phyloP scores from a whole-genome alignment of 1,284 basidiomycete species.

The Taiwanofungus camphoratus region DNA sequence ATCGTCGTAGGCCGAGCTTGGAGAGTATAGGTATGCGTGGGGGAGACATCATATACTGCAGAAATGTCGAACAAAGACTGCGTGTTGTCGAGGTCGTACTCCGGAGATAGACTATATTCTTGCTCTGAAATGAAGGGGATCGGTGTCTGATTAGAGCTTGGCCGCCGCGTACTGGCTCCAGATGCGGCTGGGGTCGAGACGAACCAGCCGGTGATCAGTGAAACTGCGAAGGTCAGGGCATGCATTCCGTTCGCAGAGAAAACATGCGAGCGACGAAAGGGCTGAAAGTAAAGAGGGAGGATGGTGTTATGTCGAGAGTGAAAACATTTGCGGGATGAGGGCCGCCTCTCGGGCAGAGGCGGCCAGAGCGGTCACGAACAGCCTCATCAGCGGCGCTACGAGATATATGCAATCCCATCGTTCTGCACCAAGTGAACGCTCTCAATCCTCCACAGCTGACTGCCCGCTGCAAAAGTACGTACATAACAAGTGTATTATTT shows the following conservation, averaged over 20 bases:
- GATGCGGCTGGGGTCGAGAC: background rate
- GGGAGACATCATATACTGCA: slow-evolving; percentile 2
- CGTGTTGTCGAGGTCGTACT: background rate
- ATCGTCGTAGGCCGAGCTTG: slow-evolving; percentile 51
- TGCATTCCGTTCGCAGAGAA: background rate
- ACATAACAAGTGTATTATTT: background rate
- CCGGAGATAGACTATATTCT: slow-evolving; percentile 6
- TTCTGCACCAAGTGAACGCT: no score
- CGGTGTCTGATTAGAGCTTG: background rate
- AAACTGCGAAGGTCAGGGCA: slow-evolving; percentile 1
- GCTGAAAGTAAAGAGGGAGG: background rate
- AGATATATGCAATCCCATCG: background rate
- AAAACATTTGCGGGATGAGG: slow-evolving; percentile 3
- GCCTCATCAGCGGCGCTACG: background rate
- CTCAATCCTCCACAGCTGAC: no score
- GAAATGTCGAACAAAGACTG: slow-evolving; percentile 5
- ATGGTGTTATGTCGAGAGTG: background rate
- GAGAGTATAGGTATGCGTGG: slow-evolving; percentile 26
- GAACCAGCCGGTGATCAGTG: background rate
- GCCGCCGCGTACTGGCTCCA: background rate
- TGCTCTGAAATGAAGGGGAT: slow-evolving; percentile 9
- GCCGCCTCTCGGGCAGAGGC: background rate
- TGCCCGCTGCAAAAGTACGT: background rate
- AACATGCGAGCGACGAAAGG: slow-evolving; percentile 4
- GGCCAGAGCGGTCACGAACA: background rate